Evolutionary conservation across 805 yeast genomes (phyloP).

Genomic region (Saccharomycopsis sp.): DNA sequence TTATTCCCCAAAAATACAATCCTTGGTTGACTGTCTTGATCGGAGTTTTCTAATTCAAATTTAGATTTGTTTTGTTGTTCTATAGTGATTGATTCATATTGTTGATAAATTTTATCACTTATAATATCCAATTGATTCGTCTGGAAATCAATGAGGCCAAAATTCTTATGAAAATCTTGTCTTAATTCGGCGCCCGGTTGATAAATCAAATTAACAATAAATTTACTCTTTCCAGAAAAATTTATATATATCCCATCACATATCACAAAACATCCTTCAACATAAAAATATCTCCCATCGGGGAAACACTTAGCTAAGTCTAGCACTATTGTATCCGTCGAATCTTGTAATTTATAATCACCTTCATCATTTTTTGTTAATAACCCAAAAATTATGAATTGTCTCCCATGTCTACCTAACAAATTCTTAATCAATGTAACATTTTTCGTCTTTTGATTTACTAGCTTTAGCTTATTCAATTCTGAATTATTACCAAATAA

Average conservation of each 20-base stretch:
- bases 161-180: slow-evolving; percentile 54
- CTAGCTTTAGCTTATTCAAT: slow-evolving; percentile 18
- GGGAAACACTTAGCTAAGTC: slow-evolving; percentile 57
- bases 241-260: slow-evolving; percentile 82
- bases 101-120: slow-evolving; percentile 1
- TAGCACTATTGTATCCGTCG: slow-evolving; percentile 64
- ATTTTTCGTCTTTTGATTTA: slow-evolving; percentile 24
- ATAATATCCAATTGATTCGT: slow-evolving; percentile 9
- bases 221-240: slow-evolving; percentile 45
- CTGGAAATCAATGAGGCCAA: slow-evolving; percentile 70
- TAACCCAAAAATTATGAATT: slow-evolving; percentile 74
- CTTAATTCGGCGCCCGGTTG: slow-evolving; percentile 88
- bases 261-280: slow-evolving; percentile 69
- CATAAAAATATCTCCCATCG: slow-evolving; percentile 56
- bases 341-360: slow-evolving; percentile 72
- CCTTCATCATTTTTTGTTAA: slow-evolving; percentile 58
- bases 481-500: slow-evolving; percentile 7
- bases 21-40: slow-evolving; percentile 23
- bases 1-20: slow-evolving; percentile 72
- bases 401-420: slow-evolving; percentile 73
- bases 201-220: slow-evolving; percentile 67
- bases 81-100: neutral
- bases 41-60: slow-evolving; percentile 1
- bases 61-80: neutral
- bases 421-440: slow-evolving; percentile 77